Evolutionary conservation across 2,329 filamentous ascomycete genomes (phyloP).

Genomic region (Calcarisporium arbuscula): DNA sequence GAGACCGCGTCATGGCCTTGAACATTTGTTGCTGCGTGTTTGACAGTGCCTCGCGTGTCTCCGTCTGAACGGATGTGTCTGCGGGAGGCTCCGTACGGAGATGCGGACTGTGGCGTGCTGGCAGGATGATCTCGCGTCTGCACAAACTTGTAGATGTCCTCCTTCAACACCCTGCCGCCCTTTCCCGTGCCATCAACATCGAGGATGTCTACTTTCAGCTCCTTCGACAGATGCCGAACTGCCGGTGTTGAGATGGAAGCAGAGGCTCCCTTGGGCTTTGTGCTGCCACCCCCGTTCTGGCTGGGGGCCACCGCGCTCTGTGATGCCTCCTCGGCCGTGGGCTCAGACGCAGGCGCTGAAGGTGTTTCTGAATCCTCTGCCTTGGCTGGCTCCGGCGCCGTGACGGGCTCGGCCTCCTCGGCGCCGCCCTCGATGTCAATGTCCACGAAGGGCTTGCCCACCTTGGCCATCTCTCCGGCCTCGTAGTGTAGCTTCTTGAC

Average conservation of each 20-base stretch:
- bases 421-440: conserved; percentile 84
- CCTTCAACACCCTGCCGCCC: conserved; percentile 86
- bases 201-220: conserved; percentile 69
- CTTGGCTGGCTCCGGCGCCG: conserved; percentile 23
- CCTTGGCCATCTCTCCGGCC: conserved; percentile 90
- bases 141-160: conserved; percentile 74
- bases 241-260: conserved; percentile 82
- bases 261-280: conserved; percentile 51
- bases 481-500: conserved; percentile 97
- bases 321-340: conserved; percentile 6
- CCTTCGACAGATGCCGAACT: conserved; percentile 80
- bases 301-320: neutral
- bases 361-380: conserved; percentile 18
- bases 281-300: neutral
- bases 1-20: conserved; percentile 90
- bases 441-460: conserved; percentile 89
- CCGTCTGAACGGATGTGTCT: conserved; percentile 46
- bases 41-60: conserved; percentile 65
- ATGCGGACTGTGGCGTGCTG: conserved; percentile 12
- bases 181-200: conserved; percentile 80
- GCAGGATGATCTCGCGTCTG: conserved; percentile 38
- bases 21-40: conserved; percentile 90
- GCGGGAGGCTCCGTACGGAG: conserved; percentile 5
- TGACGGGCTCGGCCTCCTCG: conserved; percentile 33
- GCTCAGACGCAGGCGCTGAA: conserved; percentile 12